phyloP scores from a whole-genome alignment of 2,329 filamentous ascomycete genomes.

The Didymella keratinophila region DNA sequence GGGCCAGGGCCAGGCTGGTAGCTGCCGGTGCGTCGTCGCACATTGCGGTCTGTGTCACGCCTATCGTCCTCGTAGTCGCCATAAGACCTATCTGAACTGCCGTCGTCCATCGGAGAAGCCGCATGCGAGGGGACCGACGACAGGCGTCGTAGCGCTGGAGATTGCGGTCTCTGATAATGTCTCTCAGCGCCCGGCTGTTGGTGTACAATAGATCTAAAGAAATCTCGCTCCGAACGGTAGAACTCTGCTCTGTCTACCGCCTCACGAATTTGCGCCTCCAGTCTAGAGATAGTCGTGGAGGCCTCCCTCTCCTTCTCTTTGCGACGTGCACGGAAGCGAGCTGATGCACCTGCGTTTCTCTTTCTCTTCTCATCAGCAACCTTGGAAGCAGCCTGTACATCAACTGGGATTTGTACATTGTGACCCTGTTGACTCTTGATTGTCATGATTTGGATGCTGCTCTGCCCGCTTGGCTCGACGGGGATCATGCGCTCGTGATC shows the following conservation, averaged over 20 bases:
- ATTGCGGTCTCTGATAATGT: slow-evolving; percentile 55
- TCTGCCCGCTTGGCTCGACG: slow-evolving; percentile 56
- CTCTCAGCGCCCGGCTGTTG: slow-evolving; percentile 63
- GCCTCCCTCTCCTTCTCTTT: slow-evolving; percentile 84
- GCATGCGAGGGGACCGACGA: slow-evolving; percentile 42
- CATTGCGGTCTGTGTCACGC: slow-evolving; percentile 46
- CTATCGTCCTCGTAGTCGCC: slow-evolving; percentile 44
- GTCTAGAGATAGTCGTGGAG: slow-evolving; percentile 70
- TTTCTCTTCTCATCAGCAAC: slow-evolving; percentile 85
- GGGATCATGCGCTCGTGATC: slow-evolving; percentile 52
- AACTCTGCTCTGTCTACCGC: slow-evolving; percentile 73
- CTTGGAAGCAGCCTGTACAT: slow-evolving; percentile 81
- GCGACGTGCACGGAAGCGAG: slow-evolving; percentile 79
- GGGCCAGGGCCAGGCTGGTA: slow-evolving; percentile 44
- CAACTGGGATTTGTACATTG: slow-evolving; percentile 71
- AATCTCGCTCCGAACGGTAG: slow-evolving; percentile 76
- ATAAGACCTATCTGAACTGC: slow-evolving; percentile 43
- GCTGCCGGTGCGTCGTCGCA: slow-evolving; percentile 47
- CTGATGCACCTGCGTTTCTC: slow-evolving; percentile 85
- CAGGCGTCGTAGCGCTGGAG: slow-evolving; percentile 50
- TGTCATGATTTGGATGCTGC: slow-evolving; percentile 63
- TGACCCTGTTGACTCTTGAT: slow-evolving; percentile 59
- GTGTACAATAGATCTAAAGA: slow-evolving; percentile 65
- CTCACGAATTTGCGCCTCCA: slow-evolving; percentile 74
- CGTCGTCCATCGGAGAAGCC: slow-evolving; percentile 40